A percentile compares a stretch with the other conserved stretches of the same genome.
Conservation (phyloP, 1,284 basidiomycete genomes). For the Tetrapyrgos nigripes region DNA sequence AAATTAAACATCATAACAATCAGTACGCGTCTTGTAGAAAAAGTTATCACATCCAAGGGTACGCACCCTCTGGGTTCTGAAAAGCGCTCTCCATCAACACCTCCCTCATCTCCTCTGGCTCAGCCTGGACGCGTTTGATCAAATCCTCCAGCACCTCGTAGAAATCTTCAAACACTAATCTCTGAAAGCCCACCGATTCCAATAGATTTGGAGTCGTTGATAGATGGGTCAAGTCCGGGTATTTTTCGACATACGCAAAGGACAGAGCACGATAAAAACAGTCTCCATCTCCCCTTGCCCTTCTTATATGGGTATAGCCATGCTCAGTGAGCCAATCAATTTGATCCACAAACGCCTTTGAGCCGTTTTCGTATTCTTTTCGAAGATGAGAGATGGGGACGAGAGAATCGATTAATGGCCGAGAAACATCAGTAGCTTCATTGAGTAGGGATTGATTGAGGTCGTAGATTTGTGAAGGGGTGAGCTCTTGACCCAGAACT, state of each 20-base stretch:
- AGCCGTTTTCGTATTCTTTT: conserved; percentile 71
- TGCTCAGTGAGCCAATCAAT: conserved; percentile 64
- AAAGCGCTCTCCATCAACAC: conserved; percentile 57
- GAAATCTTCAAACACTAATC: conserved; percentile 65
- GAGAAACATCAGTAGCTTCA: conserved; percentile 49
- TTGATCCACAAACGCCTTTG: conserved; percentile 64
- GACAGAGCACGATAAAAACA: conserved; percentile 83
- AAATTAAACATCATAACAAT: neutral
- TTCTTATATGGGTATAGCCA: conserved; percentile 69
- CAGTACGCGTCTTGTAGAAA: too few relatives aligned
- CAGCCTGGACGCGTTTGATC: conserved; percentile 42
- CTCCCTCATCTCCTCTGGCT: conserved; percentile 43
- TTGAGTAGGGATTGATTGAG: too few relatives aligned
- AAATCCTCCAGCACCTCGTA: conserved; percentile 55
- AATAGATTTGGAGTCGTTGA: conserved; percentile 60
- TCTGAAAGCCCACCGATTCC: conserved; percentile 69
- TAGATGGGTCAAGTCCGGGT: conserved; percentile 56
- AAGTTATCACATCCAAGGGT: conserved; percentile 2
- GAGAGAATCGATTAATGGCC: conserved; percentile 58
- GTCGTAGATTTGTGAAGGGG: too few relatives aligned
- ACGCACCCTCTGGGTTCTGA: conserved; percentile 58
- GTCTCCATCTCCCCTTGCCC: conserved; percentile 81
- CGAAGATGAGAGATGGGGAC: conserved; percentile 57
- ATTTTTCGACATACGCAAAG: conserved; percentile 67
- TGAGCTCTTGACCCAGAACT: too few relatives aligned